Evolutionary conservation across 495 filamentous ascomycete genomes (phyloP), one percentile per base, ranked within the genome.

Genomic region (Talaromyces liani): DNA sequence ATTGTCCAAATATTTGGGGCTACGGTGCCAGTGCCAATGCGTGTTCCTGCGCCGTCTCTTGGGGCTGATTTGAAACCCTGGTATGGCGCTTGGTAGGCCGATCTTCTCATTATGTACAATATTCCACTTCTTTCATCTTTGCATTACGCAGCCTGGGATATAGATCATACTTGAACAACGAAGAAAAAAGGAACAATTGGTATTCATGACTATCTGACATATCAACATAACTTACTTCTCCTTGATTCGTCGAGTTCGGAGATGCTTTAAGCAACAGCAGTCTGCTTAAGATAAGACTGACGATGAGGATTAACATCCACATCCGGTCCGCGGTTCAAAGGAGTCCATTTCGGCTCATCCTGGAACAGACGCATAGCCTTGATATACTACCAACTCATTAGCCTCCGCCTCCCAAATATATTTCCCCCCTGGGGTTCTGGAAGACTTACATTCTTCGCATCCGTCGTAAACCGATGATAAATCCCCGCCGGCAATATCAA

Each of bases 341-440:
- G 91, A 63, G 93, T 98, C 94, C 94, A 98, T 78, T 97, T 96
- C 47, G 94, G 95, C 79, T 98, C 92, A 63, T 98, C 94, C 80
- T 97, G 93, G 85, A 98, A 98, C 60, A 98, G 83, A 45, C 94
- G 85, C 91, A 98, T 93, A 24, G 95, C 94, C 72, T 93, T 90
- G 70, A 97, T 89, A 71, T 93, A 97, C 93, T 98, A 62, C 47
- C 4, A 54, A 51, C 54, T 24, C 36, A 63, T 72, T 55, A 77
- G 65, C 63, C 24, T 29, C 27, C 27, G 1, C 27, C 27, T 29
- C 27, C 4, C 4, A 1, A 29, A 29, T 29, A 29, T 29, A 29
- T 29, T n/a, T n/a, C n/a, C n/a, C n/a, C n/a, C n/a, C n/a, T n/a
- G n/a, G n/a, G n/a, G n/a, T n/a, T n/a, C n/a, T n/a, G n/a, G n/a